Evolutionary conservation across 495 filamentous ascomycete genomes (phyloP).

Genomic region (Corynascus novoguineensis): DNA sequence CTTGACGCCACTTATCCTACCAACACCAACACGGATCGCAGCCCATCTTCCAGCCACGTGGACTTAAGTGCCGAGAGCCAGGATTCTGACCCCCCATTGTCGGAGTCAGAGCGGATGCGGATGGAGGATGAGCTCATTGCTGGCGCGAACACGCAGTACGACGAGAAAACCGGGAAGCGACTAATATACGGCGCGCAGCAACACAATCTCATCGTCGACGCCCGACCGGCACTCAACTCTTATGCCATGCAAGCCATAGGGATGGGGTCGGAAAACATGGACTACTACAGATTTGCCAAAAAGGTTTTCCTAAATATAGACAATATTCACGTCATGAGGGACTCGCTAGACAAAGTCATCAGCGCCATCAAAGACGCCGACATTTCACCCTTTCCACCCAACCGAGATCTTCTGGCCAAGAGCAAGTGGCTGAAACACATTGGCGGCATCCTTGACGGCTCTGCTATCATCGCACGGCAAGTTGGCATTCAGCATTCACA

Average conservation of each 20-base stretch:
- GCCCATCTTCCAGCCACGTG: constrained; percentile 55
- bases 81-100: constrained; percentile 36
- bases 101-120: constrained; percentile 58
- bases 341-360: constrained; percentile 81
- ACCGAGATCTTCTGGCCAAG: constrained; percentile 70
- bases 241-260: constrained; percentile 93
- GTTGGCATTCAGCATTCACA: constrained; percentile 90
- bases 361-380: constrained; percentile 91
- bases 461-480: constrained; percentile 76
- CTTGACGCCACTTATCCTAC: constrained; percentile 24
- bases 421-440: constrained; percentile 95
- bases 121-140: constrained; percentile 68
- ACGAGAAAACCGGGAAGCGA: constrained; percentile 44
- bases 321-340: constrained; percentile 98
- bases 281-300: constrained; percentile 87
- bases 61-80: constrained; percentile 42
- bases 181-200: constrained; percentile 88
- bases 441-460: constrained; percentile 73
- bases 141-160: constrained; percentile 39
- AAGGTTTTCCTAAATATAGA: constrained; percentile 97
- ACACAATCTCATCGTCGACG: constrained; percentile 93
- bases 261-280: constrained; percentile 95
- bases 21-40: constrained; percentile 36
- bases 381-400: constrained; percentile 76
- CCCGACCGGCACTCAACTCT: constrained; percentile 90